Base-by-base conservation (phyloP, 345 rosid genomes). In the Lepidium aucheri region DNA sequence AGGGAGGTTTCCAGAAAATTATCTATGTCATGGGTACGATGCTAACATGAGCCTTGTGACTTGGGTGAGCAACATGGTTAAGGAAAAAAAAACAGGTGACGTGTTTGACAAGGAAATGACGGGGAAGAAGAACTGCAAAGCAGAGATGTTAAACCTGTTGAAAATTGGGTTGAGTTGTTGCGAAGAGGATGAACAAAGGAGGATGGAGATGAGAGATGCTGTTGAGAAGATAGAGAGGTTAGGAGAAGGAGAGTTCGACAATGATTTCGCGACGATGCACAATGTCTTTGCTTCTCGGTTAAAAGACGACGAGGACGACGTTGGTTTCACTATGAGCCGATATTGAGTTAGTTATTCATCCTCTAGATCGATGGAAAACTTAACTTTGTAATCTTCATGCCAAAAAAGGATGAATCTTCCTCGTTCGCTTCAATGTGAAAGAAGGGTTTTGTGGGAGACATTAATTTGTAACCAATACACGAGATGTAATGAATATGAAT, bases 151-250 rank as follows among this genome's bases (percentile, higher is more conserved):
- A 26, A 79, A 53, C 20, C 72, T 88, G 2, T 70, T 88, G 78
- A 88, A 84, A 80, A 79, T 88, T 7, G 96, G 86, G 13, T 74
- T 88, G 83, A 80, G 86, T 56, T 88, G 96, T 59, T 88, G 90
- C 9, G 88, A 83, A 57, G 87, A 82, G 41, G 92, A 86, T 58
- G 68, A 36, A 7, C 87, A 82, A 38, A 61, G 69, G 20, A 76
- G 92, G 47, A 58, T 76, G 39, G 85, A 74, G 26, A 65, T 89
- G 74, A 72, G 51, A 30, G 83, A 84, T 15, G 86, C 78, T 2
- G 73, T 78, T 18, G 80, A 79, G 32, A 73, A 75, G 73, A 76
- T 85, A 58, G 86, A 75, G 69, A 41, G 64, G 43, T 43, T 89
- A 54, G 73, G 33, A 68, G 88, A 76, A 30, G 81, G 63, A 36